Evolutionary conservation across 176 grass and related monocot species (phyloP), one percentile per base, ranked within the genome.

Genomic region (Ensete glaucum): DNA sequence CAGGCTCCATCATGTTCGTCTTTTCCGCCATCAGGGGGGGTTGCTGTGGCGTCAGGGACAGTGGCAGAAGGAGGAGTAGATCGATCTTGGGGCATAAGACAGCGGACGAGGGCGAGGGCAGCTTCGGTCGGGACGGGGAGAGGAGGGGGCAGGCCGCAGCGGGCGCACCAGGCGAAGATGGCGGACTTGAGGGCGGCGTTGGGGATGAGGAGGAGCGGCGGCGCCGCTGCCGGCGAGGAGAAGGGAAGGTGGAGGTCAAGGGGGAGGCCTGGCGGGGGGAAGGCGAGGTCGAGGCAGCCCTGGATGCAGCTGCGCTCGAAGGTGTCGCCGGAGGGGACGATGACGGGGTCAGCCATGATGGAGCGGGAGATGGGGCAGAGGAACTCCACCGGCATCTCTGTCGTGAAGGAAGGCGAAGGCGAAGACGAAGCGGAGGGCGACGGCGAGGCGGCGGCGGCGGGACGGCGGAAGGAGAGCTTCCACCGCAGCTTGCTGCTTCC

Each of bases 221-320:
- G 71, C 15, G 83, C 26, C 1, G 79, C 15, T 17, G 81, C 72
- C 15, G 77, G 52, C 1, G 82, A 25, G 56, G 67, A 73, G 69
- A 21, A 65, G 17, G 84, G 77, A 51, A 86, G 82, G 75, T 84
- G 84, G 62, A 77, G 26, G 7, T 25, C 53, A 15, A 62, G 62
- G 76, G 77, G 68, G 79, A 90, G 79, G 15, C 76, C 71, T 1
- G 90, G 80, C 14, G 88, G 94, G 67, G 82, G 85, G 84, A 89
- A 87, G 75, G 80, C 81, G 50, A 98, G 82, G 52, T 62, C 84
- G 15, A 76, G 79, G 77, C 94, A 93, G 51, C 90, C 94, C 78
- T 91, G 90, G 82, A 97, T 89, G 82, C 90, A 91, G 22, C 89
- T 80, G 72, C 94, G 94, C 94, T 97, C 94, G 82, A 90, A 87